phyloP scores from a whole-genome alignment of 352 stramenopile species.

The Phytophthora vignae region DNA sequence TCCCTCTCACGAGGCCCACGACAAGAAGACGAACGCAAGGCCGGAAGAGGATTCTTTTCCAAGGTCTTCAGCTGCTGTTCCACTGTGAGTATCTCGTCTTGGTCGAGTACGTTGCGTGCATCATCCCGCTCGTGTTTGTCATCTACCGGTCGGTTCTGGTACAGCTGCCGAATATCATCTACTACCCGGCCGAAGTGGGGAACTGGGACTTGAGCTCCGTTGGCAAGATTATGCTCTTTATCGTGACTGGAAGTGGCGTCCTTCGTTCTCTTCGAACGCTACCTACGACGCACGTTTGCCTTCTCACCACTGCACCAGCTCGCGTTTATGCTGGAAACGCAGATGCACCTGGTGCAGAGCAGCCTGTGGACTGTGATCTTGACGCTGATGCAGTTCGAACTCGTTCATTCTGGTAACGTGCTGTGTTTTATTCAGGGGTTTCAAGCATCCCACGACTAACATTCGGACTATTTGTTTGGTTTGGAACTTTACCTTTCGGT shows the following conservation, averaged over 20 bases:
- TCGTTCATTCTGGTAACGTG: not conserved
- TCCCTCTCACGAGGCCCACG: not conserved
- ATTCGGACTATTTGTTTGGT: not conserved
- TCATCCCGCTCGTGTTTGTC: conserved; percentile 40
- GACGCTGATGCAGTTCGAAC: not conserved
- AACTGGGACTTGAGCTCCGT: not conserved
- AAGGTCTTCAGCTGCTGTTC: conserved; percentile 40
- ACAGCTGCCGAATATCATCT: conserved; percentile 40
- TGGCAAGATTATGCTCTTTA: not conserved
- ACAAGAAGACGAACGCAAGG: not conserved
- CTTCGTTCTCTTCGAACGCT: not conserved
- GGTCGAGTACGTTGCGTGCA: conserved; percentile 44
- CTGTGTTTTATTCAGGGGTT: not conserved
- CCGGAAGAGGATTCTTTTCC: not conserved
- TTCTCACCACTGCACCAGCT: not conserved
- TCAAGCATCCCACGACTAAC: not conserved
- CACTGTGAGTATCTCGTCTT: conserved; percentile 40
- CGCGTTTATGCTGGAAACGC: not conserved
- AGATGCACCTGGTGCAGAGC: not conserved
- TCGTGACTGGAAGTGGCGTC: not conserved
- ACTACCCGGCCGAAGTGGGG: conserved; percentile 27
- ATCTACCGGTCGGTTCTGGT: conserved; percentile 38
- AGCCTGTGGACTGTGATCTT: not conserved
- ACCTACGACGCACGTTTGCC: not conserved
- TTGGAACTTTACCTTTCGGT: not conserved